Percentiles rank a stretch among this genome's conserved stretches.
Conservation (phyloP, 164 flowering plant genomes). For the Piper longum region DNA sequence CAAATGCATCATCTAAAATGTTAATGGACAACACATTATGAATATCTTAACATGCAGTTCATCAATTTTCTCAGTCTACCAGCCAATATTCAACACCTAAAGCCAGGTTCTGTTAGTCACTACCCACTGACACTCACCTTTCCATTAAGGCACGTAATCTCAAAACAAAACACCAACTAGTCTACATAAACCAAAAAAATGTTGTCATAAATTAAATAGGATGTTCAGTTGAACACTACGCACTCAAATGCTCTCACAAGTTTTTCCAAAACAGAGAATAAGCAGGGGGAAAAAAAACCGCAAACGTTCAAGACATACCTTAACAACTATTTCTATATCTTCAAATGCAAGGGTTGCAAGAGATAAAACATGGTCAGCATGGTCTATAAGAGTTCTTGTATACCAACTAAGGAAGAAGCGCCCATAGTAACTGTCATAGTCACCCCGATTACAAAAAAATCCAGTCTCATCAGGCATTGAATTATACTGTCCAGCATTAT, state of each 20-base stretch:
- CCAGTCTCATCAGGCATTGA: constrained; percentile 83
- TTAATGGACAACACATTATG: too few species aligned
- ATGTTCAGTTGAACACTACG: too few species aligned
- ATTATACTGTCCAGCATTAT: constrained; percentile 82
- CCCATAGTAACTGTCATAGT: constrained; percentile 86
- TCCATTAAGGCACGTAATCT: too few species aligned
- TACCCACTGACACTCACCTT: too few species aligned
- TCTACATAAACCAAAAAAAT: too few species aligned
- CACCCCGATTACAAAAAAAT: constrained; percentile 86
- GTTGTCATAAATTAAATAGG: too few species aligned
- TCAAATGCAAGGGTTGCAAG: constrained; percentile 80
- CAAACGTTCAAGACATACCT: constrained; percentile 26
- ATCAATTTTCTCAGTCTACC: too few species aligned
- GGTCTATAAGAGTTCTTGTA: constrained; percentile 55
- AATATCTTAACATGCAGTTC: too few species aligned
- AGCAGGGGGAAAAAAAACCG: neutral
- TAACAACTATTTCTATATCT: constrained; percentile 50
- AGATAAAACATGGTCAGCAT: constrained; percentile 72
- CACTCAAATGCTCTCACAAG: neutral
- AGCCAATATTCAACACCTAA: too few species aligned
- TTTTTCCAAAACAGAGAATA: neutral
- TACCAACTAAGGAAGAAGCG: constrained; percentile 90
- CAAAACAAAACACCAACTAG: too few species aligned
- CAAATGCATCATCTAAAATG: too few species aligned
- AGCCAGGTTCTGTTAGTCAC: too few species aligned